Evolutionary conservation across 306 rosid genomes (phyloP).

Genomic region (Trifolium fragiferum): DNA sequence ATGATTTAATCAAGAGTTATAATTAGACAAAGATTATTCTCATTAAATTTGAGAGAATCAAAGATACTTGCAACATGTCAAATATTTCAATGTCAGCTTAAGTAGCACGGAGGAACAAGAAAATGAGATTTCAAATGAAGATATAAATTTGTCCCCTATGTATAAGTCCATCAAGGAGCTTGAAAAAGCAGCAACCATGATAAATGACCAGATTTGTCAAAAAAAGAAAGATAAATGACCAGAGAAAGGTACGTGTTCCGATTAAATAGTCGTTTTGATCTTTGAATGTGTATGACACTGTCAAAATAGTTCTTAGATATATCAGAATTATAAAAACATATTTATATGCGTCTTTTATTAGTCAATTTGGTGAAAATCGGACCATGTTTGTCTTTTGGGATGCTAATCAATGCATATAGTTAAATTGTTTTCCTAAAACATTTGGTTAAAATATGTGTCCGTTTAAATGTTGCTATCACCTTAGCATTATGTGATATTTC

Average conservation of each 20-base stretch:
- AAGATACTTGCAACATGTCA: conserved; percentile 15
- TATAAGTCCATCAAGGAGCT: conserved; percentile 64
- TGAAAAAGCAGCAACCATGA: conserved; percentile 54
- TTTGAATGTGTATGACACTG: background rate
- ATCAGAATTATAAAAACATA: background rate
- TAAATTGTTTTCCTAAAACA: too few relatives aligned
- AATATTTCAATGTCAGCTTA: conserved; percentile 47
- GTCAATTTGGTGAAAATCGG: too few relatives aligned
- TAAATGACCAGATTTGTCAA: conserved; percentile 56
- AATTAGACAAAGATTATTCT: background rate
- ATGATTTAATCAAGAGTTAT: background rate
- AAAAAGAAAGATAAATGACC: conserved; percentile 51
- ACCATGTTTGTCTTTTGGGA: too few relatives aligned
- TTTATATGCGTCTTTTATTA: too few relatives aligned
- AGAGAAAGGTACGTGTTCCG: conserved; percentile 54
- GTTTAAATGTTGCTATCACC: too few relatives aligned
- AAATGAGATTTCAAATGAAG: conserved; percentile 48
- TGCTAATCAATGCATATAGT: too few relatives aligned
- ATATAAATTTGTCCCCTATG: conserved; percentile 60
- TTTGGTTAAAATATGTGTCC: too few relatives aligned
- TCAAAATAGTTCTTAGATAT: background rate
- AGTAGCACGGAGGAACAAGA: conserved; percentile 47
- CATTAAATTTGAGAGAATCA: conserved; percentile 27
- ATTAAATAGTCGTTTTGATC: too few relatives aligned
- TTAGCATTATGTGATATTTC: too few relatives aligned